Evolutionary conservation across 192 early-diverging fungal species (phyloP).

Genomic region (Pilaira anomala): DNA sequence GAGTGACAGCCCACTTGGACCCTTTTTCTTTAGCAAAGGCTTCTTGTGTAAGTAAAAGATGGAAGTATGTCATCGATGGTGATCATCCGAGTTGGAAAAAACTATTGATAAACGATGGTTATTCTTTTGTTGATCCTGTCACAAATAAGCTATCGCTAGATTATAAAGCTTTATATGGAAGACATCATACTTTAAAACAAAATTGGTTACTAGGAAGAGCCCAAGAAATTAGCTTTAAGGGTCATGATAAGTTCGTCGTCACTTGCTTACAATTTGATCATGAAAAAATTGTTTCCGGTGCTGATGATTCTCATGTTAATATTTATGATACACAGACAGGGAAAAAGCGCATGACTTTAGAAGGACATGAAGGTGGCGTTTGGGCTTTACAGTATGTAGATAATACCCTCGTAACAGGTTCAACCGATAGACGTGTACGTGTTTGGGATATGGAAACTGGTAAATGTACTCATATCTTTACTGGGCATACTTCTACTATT

Average conservation of each 20-base stretch:
- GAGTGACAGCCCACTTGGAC: slow-evolving; percentile 84
- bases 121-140: slow-evolving; percentile 24
- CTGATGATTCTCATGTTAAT: slow-evolving; percentile 89
- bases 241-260: slow-evolving; percentile 81
- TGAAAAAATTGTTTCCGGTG: slow-evolving; percentile 92
- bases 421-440: slow-evolving; percentile 93
- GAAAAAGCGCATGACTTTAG: slow-evolving; percentile 63
- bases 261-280: slow-evolving; percentile 94
- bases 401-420: slow-evolving; percentile 86
- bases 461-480: slow-evolving; percentile 87
- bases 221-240: slow-evolving; percentile 54
- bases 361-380: slow-evolving; percentile 93
- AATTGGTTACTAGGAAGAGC: slow-evolving; percentile 80
- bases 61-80: slow-evolving; percentile 77
- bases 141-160: slow-evolving; percentile 21
- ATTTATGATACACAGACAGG: slow-evolving; percentile 89
- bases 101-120: slow-evolving; percentile 45
- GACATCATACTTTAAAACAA: slow-evolving; percentile 73
- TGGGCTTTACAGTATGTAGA: slow-evolving; percentile 94
- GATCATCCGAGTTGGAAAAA: slow-evolving; percentile 53
- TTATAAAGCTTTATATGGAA: slow-evolving; percentile 73
- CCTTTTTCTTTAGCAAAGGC: slow-evolving; percentile 72
- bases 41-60: slow-evolving; percentile 75
- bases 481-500: slow-evolving; percentile 93
- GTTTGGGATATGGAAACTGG: slow-evolving; percentile 96